Evolutionary conservation across 345 rosid species (phyloP), one percentile per base, ranked within the genome.

Genomic region (Euclidium syriacum): DNA sequence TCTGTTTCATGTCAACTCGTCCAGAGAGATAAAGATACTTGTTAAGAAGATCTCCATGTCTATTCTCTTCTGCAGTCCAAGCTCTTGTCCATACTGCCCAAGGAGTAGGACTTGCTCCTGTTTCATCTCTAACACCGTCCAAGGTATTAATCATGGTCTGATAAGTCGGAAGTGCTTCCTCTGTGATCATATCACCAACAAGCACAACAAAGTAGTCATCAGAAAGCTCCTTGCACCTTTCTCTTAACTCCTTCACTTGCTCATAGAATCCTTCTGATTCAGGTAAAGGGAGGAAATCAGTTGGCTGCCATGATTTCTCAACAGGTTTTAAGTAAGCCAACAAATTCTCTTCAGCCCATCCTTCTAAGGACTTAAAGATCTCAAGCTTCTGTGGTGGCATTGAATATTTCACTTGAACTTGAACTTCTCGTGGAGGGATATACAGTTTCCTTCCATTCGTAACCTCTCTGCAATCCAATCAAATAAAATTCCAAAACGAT

Each of bases 81-180:
- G 83, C 86, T 48, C 86, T 68, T 0, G 78, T 74, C 86, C 86
- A 81, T 6, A 74, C 46, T 0, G 86, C 86, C 86, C 86, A 81
- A 18, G 86, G 57, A 33, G 73, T 67, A 42, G 61, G 73, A 40
- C 77, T 73, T 12, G 72, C 77, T 27, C 77, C 72, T 0, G 72
- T 73, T 62, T 73, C 77, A 53, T 73, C 72, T 2, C 73, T 52
- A 30, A 65, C 68, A 1, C 73, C 77, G 4, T 88, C 96, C 36
- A 85, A 59, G 10, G 94, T 85, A 55, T 88, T 85, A n/a, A 88
- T 68, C 85, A 82, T 83, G 23, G 94, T 79, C 65, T 83, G 92
- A 55, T 85, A 85, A 52, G 96, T 83, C 4, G 96, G 96, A 47
- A 88, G 90, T 4, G 96, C 90, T 65, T 85, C 92, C 71, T 87